Percentiles rank a stretch among this genome's conserved stretches.
Evolutionary conservation across 2,329 filamentous ascomycete genomes (phyloP).

Genomic region (Emergomyces orientalis): DNA sequence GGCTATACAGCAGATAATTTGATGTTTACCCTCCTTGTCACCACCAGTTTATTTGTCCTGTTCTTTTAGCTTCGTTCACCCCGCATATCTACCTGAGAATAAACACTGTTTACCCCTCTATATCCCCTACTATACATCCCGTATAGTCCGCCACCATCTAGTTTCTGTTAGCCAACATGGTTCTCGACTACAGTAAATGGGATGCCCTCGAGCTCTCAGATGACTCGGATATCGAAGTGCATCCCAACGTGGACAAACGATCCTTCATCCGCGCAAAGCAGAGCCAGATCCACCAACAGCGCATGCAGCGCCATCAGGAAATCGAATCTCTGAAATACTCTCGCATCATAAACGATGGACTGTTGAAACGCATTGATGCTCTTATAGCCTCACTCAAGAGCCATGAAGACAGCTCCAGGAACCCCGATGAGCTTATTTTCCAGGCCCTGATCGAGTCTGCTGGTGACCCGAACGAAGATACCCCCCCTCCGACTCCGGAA

Average conservation of each 20-base stretch:
- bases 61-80: not conserved
- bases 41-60: not conserved
- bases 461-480: conserved; percentile 59
- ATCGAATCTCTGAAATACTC: conserved; percentile 88
- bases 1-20: not conserved
- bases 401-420: conserved; percentile 57
- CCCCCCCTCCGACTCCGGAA: conserved; percentile 63
- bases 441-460: conserved; percentile 77
- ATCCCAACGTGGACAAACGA: conserved; percentile 96
- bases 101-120: conserved; percentile 6
- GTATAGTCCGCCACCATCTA: not conserved
- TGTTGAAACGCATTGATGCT: conserved; percentile 71
- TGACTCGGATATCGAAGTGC: conserved; percentile 95
- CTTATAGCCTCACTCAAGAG: conserved; percentile 66
- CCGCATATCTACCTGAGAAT: not conserved
- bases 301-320: conserved; percentile 72
- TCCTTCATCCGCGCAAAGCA: conserved; percentile 99
- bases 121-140: conserved; percentile 12
- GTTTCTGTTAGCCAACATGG: conserved; percentile 30
- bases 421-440: conserved; percentile 77
- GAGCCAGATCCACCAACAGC: conserved; percentile 88
- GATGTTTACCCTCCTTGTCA: not conserved
- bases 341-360: conserved; percentile 81
- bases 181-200: conserved; percentile 57
- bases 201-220: conserved; percentile 92